These are phyloP conservation scores for Pittosporum tobira DNA, from an alignment of 129 eudicot species.

Conservation along the genomic window DNA sequence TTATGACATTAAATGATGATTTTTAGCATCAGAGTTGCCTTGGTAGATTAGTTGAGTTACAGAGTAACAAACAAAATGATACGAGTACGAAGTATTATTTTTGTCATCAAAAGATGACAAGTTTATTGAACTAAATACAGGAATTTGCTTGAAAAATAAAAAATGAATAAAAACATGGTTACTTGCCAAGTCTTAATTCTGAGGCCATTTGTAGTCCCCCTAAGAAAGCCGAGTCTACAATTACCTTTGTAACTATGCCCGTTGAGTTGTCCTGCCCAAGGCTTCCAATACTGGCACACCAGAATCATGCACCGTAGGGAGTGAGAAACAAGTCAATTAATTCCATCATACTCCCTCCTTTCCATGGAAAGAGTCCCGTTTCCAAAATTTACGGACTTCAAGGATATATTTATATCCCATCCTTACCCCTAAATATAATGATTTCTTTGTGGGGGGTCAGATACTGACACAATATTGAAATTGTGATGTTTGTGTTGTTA, in stretches of 20 bases:
- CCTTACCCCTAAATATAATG: too few relatives aligned
- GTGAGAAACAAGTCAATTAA: not conserved
- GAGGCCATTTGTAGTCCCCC: conserved; percentile 82
- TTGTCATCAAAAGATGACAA: not conserved
- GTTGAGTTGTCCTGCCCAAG: conserved; percentile 78
- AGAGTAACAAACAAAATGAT: too few relatives aligned
- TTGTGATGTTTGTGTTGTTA: too few relatives aligned
- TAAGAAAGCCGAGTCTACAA: conserved; percentile 64
- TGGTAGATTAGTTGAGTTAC: not conserved
- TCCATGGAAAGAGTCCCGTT: too few relatives aligned
- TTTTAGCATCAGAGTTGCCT: not conserved
- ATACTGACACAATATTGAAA: too few relatives aligned
- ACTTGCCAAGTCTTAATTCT: conserved; percentile 99
- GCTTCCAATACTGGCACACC: conserved; percentile 78
- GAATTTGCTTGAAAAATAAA: not conserved
- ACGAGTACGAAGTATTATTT: too few relatives aligned
- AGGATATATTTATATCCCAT: too few relatives aligned
- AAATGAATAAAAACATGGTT: not conserved
- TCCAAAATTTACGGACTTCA: too few relatives aligned
- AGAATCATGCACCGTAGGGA: conserved; percentile 7
- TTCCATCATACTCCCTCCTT: conserved; percentile 5
- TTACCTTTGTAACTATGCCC: conserved; percentile 64
- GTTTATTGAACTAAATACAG: not conserved
- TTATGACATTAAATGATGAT: not conserved
- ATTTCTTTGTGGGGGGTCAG: too few relatives aligned